These are phyloP conservation scores for Ceratocystis huliohia DNA, from an alignment of 2,329 filamentous ascomycete genomes.

Conservation along the genomic window DNA sequence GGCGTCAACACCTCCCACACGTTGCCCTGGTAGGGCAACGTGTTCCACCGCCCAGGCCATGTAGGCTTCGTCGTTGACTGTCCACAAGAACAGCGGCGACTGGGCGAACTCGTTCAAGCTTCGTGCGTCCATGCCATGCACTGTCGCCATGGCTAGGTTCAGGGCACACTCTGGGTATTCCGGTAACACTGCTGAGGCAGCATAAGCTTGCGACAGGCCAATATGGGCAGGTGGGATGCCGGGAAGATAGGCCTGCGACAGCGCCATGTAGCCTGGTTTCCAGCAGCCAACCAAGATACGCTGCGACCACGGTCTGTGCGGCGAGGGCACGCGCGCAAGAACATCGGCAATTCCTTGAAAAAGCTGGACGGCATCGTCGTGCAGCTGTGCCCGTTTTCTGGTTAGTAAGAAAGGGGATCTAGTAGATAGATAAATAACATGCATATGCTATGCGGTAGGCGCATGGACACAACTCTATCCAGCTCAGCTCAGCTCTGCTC, in stretches of 20 bases:
- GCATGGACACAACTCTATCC: too few species aligned
- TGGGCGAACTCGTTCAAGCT: conserved; percentile 36
- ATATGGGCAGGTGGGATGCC: conserved; percentile 54
- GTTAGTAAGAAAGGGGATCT: not conserved
- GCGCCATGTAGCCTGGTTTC: conserved; percentile 59
- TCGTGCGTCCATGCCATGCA: conserved; percentile 49
- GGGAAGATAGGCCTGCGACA: conserved; percentile 50
- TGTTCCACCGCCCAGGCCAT: conserved; percentile 66
- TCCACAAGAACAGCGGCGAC: conserved; percentile 66
- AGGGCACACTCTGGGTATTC: conserved; percentile 66
- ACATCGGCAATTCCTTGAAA: conserved; percentile 55
- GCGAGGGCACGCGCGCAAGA: conserved; percentile 40
- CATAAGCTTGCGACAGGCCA: conserved; percentile 53
- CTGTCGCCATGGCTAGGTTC: conserved; percentile 45
- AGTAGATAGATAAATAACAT: not conserved
- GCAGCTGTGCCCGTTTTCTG: conserved; percentile 35
- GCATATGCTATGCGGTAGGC: not conserved
- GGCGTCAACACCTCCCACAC: conserved; percentile 46
- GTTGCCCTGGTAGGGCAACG: conserved; percentile 25
- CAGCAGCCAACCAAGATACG: conserved; percentile 73
- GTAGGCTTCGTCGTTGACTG: conserved; percentile 62
- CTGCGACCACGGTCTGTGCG: conserved; percentile 50
- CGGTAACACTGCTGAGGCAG: conserved; percentile 51
- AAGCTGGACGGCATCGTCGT: conserved; percentile 58
- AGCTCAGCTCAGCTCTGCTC: too few species aligned